These are phyloP conservation scores for Suillus paluster DNA, from an alignment of 768 basidiomycete species.

Conservation along the genomic window DNA sequence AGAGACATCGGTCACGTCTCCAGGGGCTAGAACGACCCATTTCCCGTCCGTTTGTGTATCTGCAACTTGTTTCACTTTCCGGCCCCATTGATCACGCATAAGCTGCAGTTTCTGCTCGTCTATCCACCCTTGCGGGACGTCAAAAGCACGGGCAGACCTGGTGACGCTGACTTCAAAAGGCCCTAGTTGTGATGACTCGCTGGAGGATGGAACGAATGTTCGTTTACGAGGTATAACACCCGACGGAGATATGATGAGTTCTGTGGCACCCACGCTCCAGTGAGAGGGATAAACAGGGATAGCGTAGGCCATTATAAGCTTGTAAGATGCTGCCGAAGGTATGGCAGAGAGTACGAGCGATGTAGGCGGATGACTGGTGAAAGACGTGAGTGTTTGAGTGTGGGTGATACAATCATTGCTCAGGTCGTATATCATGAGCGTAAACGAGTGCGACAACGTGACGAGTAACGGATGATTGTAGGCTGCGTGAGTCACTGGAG, in stretches of 20 bases:
- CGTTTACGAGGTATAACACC: conserved; percentile 15
- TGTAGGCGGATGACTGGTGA: conserved; percentile 78
- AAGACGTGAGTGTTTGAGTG: conserved; percentile 73
- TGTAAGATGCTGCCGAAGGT: conserved; percentile 62
- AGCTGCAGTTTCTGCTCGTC: conserved; percentile 62
- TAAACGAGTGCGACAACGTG: conserved; percentile 68
- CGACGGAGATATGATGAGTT: conserved; percentile 62
- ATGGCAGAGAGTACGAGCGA: conserved; percentile 75
- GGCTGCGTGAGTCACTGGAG: conserved; percentile 63
- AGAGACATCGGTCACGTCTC: conserved; percentile 32
- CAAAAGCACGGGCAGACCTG: conserved; percentile 69
- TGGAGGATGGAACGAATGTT: conserved; percentile 11
- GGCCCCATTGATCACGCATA: conserved; percentile 79
- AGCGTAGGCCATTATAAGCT: conserved; percentile 74
- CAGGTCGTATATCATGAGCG: conserved; percentile 74
- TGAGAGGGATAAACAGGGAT: conserved; percentile 81
- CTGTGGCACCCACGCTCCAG: conserved; percentile 80
- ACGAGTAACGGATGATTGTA: conserved; percentile 82
- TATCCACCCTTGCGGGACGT: conserved; percentile 74
- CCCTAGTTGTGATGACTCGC: conserved; percentile 20
- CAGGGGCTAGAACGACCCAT: conserved; percentile 80
- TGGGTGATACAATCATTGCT: conserved; percentile 53
- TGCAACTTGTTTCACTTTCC: conserved; percentile 72
- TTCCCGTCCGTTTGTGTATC: conserved; percentile 84
- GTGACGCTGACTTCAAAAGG: conserved; percentile 58